A percentile compares a stretch with the other conserved stretches of the same genome.
Evolutionary conservation across 441 rosid genomes (phyloP).

Genomic region (Lepidium campestre): DNA sequence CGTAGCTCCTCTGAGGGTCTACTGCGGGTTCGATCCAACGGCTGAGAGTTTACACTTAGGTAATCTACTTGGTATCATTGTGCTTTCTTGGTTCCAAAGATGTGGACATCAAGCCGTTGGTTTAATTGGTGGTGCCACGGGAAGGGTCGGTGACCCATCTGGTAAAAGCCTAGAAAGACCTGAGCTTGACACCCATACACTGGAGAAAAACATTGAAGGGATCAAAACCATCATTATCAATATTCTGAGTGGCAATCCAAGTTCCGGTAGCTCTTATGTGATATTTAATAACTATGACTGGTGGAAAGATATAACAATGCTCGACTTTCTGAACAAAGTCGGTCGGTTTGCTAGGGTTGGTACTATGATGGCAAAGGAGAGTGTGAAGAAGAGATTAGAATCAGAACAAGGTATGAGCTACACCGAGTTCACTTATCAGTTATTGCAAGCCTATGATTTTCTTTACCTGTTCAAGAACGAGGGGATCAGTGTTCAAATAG

Average conservation of each 20-base stretch:
- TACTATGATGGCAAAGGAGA: slow-evolving; percentile 79
- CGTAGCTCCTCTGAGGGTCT: slow-evolving; percentile 46
- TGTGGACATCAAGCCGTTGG: slow-evolving; percentile 83
- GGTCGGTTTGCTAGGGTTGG: slow-evolving; percentile 87
- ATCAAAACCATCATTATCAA: slow-evolving; percentile 42
- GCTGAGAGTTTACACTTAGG: slow-evolving; percentile 92
- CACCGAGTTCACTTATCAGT: slow-evolving; percentile 86
- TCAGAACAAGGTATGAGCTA: slow-evolving; percentile 94
- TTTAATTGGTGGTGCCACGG: slow-evolving; percentile 93
- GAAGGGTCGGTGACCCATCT: slow-evolving; percentile 86
- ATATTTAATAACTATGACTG: slow-evolving; percentile 87
- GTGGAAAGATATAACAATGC: slow-evolving; percentile 80
- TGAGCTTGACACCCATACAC: slow-evolving; percentile 50
- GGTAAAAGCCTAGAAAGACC: slow-evolving; percentile 93
- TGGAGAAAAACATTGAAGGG: slow-evolving; percentile 57
- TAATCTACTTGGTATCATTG: slow-evolving; percentile 83
- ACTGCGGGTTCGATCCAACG: slow-evolving; percentile 95
- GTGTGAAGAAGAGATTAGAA: slow-evolving; percentile 87
- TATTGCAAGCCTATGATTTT: slow-evolving; percentile 87
- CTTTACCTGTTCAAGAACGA: slow-evolving; percentile 56
- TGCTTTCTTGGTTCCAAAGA: slow-evolving; percentile 89
- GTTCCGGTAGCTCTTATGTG: slow-evolving; percentile 21
- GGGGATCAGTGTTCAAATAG: slow-evolving; percentile 86
- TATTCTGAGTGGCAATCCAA: slow-evolving; percentile 35
- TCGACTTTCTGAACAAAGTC: slow-evolving; percentile 74